Conservation (phyloP, 192 early-diverging fungal genomes). For the Coemansia sp. region DNA sequence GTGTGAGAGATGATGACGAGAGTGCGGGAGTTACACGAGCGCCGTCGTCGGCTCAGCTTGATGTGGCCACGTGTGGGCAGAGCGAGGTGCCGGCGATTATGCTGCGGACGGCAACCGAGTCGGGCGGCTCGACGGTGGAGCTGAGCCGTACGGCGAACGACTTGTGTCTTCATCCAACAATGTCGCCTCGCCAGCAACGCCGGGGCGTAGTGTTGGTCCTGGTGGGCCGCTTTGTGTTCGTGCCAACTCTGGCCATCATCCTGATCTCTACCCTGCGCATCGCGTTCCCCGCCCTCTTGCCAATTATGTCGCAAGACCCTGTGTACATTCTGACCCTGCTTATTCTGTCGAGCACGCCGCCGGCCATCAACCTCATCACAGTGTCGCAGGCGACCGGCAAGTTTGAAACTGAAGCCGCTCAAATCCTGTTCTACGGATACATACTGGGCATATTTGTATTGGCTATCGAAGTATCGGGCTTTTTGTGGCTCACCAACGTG, state of each 20-base stretch:
- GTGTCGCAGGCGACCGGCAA: conserved; percentile 67
- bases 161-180: background rate
- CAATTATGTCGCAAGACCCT: conserved; percentile 61
- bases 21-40: conserved; percentile 8
- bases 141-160: background rate
- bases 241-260: conserved; percentile 43
- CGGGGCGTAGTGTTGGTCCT: conserved; percentile 34
- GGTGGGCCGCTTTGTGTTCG: conserved; percentile 48
- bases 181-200: conserved; percentile 25
- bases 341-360: conserved; percentile 63
- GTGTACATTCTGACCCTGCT: conserved; percentile 65
- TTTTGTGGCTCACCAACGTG: conserved; percentile 49
- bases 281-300: conserved; percentile 36
- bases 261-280: conserved; percentile 45
- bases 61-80: background rate
- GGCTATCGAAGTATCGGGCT: conserved; percentile 46
- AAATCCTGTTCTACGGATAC: conserved; percentile 70
- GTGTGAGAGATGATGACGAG: background rate
- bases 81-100: conserved; percentile 26
- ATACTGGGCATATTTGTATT: conserved; percentile 52
- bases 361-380: conserved; percentile 72
- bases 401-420: conserved; percentile 68
- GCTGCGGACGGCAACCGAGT: conserved; percentile 29
- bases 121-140: conserved; percentile 5
- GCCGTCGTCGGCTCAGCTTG: conserved; percentile 11